Evolutionary conservation across 139 green algal species (phyloP), one percentile per base, ranked within the genome.

Genomic region (Picochlorum sp.): DNA sequence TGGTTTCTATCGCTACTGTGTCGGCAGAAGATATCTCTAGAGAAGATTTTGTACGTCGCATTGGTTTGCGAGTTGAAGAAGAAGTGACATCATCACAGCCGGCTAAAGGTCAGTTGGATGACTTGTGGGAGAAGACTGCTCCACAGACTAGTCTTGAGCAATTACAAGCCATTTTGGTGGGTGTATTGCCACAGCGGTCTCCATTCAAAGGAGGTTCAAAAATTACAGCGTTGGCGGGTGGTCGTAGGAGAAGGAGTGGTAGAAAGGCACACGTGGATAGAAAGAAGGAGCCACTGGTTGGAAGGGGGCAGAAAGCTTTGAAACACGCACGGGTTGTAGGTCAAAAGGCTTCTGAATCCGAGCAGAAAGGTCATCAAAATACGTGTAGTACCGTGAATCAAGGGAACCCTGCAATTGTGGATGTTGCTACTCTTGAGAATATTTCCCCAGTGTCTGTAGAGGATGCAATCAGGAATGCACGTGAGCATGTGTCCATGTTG

Each of bases 71-170:
- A 54, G n/a, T 54, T 7, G 47, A 54, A 9, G 18, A 54, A 21
- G 47, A 54, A 54, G 47, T 10, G 6, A 26, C 47, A 20, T 54
- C 47, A 20, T 54, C 47, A 54, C 16, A 54, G n/a, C n/a, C 18
- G 6, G n/a, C 47, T 26, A 8, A 41, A 13, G 47, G n/a, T 54
- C n/a, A 6, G 47, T 9, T 54, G 16, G 47, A 21, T 26, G 47
- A 24, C n/a, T 26, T 54, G n/a, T 54, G 47, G 47, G 47, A 10
- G 15, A 54, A 54, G 47, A 54, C 47, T 54, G 16, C 47, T 54
- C 47, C 11, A 9, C 47, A 54, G 18, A 20, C 11, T 24, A 54
- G 11, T 9, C 5, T 54, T 0, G 47, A 54, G 47, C 47, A 26
- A 54, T 54, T 54, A 20, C 47, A 54, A 20, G n/a, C 47, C 15